A percentile compares a stretch with the other conserved stretches of the same genome.
phyloP scores from a whole-genome alignment of 1,284 basidiomycete genomes.

The Stereum hirsutum region DNA sequence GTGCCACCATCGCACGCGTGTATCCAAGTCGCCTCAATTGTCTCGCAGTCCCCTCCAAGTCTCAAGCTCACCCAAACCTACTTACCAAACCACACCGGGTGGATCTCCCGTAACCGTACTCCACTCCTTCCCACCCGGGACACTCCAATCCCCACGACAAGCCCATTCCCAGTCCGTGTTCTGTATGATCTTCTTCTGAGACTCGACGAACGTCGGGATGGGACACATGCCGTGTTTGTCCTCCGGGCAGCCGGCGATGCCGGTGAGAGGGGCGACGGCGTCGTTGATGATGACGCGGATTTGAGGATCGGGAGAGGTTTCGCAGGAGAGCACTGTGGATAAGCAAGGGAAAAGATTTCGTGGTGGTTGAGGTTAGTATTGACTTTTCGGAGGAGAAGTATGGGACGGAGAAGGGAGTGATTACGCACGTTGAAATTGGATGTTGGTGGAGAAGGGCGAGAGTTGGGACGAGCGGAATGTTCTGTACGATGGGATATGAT shows the following conservation, averaged over 20 bases:
- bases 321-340: slow-evolving; percentile 45
- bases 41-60: neutral
- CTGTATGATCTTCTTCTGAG: slow-evolving; percentile 56
- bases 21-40: neutral
- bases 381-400: slow-evolving; percentile 3
- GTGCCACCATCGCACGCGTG: neutral
- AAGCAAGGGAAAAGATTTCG: neutral
- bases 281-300: slow-evolving; percentile 84
- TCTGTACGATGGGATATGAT: slow-evolving; percentile 55
- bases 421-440: slow-evolving; percentile 64
- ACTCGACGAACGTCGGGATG: slow-evolving; percentile 64
- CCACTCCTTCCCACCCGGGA: slow-evolving; percentile 45
- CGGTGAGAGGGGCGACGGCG: slow-evolving; percentile 75
- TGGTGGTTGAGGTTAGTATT: neutral
- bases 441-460: slow-evolving; percentile 71
- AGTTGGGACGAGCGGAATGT: slow-evolving; percentile 59
- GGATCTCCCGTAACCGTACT: slow-evolving; percentile 45
- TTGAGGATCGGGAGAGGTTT: slow-evolving; percentile 41
- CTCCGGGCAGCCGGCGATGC: slow-evolving; percentile 63
- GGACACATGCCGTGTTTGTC: slow-evolving; percentile 77
- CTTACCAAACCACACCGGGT: slow-evolving; percentile 17
- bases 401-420: slow-evolving; percentile 2
- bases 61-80: no score
- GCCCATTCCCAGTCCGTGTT: slow-evolving; percentile 72
- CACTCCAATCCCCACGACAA: slow-evolving; percentile 65